These are phyloP conservation scores for Dryadomyces quercus-mongolicae DNA, from an alignment of 2,329 filamentous ascomycete species.

Conservation along the genomic window DNA sequence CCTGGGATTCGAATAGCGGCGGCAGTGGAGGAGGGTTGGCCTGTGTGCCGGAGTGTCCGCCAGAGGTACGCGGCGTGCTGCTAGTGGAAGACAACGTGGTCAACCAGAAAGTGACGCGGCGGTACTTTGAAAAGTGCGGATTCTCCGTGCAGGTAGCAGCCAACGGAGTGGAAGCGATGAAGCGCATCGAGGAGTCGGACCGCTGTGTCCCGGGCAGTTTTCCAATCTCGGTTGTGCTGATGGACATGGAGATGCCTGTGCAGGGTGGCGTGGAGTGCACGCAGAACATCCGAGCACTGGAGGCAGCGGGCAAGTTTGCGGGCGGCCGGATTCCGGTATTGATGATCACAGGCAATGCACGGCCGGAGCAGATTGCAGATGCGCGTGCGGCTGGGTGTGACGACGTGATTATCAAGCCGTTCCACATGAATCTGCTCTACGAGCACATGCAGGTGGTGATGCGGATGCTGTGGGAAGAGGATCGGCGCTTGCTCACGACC, in stretches of 20 bases:
- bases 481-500: background rate
- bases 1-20: background rate
- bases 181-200: conserved; percentile 27
- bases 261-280: conserved; percentile 61
- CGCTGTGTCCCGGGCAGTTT: conserved; percentile 14
- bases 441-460: conserved; percentile 45
- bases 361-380: conserved; percentile 45
- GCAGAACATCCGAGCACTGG: conserved; percentile 48
- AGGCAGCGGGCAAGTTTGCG: conserved; percentile 37
- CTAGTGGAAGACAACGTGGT: conserved; percentile 51
- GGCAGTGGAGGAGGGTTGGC: conserved; percentile 3
- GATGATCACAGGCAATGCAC: conserved; percentile 55
- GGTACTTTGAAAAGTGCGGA: conserved; percentile 36
- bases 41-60: conserved; percentile 1
- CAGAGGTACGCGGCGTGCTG: conserved; percentile 31
- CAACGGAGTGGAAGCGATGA: conserved; percentile 43
- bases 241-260: conserved; percentile 69
- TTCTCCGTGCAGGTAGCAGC: conserved; percentile 41
- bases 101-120: conserved; percentile 44
- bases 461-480: conserved; percentile 8
- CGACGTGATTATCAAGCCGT: conserved; percentile 62
- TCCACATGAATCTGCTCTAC: conserved; percentile 48
- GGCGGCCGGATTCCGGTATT: conserved; percentile 48
- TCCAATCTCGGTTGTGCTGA: conserved; percentile 50
- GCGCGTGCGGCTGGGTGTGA: conserved; percentile 42